Evolutionary conservation across 306 rosid species (phyloP).

Genomic region (Albizia julibrissin): DNA sequence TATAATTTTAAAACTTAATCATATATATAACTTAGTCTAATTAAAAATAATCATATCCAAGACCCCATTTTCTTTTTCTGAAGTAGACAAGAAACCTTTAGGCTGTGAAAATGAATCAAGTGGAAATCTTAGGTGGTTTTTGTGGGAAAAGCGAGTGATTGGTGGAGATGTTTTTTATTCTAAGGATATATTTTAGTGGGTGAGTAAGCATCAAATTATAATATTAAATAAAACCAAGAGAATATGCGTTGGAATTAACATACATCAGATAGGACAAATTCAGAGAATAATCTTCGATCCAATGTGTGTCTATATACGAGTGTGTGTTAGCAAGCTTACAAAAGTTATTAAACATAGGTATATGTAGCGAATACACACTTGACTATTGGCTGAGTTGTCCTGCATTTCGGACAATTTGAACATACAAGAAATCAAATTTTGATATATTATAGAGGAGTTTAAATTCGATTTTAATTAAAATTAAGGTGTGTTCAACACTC

Average conservation of each 20-base stretch:
- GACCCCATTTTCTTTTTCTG: slow-evolving; percentile 35
- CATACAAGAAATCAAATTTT: neutral
- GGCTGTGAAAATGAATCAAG: slow-evolving; percentile 33
- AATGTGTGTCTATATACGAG: neutral
- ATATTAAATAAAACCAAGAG: neutral
- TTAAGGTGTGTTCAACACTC: no score
- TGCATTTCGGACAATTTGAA: neutral
- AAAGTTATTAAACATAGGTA: neutral
- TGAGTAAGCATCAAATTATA: slow-evolving; percentile 33
- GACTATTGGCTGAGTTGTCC: neutral
- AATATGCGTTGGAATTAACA: slow-evolving; percentile 6
- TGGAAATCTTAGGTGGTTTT: slow-evolving; percentile 78
- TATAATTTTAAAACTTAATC: slow-evolving; percentile 1
- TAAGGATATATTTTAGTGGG: slow-evolving; percentile 39
- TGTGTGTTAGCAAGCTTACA: neutral
- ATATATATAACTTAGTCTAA: neutral
- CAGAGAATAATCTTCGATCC: neutral
- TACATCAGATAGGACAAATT: neutral
- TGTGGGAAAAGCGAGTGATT: slow-evolving; percentile 22
- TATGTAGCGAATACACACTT: neutral
- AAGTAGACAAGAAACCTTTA: slow-evolving; percentile 36
- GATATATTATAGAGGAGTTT: neutral
- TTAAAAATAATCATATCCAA: slow-evolving; percentile 29
- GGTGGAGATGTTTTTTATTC: slow-evolving; percentile 37
- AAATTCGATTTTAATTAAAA: no score